A percentile compares a stretch with the other conserved stretches of the same genome.
Conservation (phyloP, 805 yeast genomes). For the Ogataea thermomethanolica region DNA sequence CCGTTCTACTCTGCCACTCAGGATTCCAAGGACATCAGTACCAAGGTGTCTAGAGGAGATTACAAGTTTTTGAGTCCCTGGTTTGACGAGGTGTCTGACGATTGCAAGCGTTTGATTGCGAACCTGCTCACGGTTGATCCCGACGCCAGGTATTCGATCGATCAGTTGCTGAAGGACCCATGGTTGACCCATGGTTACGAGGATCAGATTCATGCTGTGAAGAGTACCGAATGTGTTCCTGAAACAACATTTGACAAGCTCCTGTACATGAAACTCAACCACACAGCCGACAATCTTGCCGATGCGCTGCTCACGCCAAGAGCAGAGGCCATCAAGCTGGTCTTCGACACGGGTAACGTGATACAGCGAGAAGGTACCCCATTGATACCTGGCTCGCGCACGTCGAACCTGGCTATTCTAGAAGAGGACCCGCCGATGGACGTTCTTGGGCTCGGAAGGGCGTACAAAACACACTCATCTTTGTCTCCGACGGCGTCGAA, state of each 20-base stretch:
- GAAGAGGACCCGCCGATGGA: conserved; percentile 21
- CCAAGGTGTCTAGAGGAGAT: conserved; percentile 68
- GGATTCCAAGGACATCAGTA: conserved; percentile 56
- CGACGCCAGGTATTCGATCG: conserved; percentile 59
- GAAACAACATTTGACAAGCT: conserved; percentile 27
- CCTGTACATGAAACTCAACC: conserved; percentile 28
- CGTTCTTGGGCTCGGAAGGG: conserved; percentile 9
- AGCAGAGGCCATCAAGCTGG: conserved; percentile 37
- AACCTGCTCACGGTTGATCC: conserved; percentile 71
- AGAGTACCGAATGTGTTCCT: conserved; percentile 27
- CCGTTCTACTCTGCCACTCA: conserved; percentile 66
- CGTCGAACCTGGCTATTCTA: conserved; percentile 13
- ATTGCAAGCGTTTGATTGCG: conserved; percentile 66
- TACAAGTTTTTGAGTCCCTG: conserved; percentile 75
- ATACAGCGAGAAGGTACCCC: conserved; percentile 29
- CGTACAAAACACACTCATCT: conserved; percentile 8
- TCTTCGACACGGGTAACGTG: conserved; percentile 35
- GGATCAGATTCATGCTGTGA: conserved; percentile 10
- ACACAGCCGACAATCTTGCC: conserved; percentile 22
- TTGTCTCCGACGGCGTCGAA: conserved; percentile 22
- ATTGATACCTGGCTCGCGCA: conserved; percentile 3
- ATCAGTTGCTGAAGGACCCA: conserved; percentile 65
- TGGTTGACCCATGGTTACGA: conserved; percentile 48
- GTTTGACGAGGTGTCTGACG: conserved; percentile 81
- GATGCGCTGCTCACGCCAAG: conserved; percentile 34